Percentiles rank a stretch among this genome's conserved stretches.
phyloP scores from a whole-genome alignment of 78 protist genomes.

The Speleostelium caveatum region DNA sequence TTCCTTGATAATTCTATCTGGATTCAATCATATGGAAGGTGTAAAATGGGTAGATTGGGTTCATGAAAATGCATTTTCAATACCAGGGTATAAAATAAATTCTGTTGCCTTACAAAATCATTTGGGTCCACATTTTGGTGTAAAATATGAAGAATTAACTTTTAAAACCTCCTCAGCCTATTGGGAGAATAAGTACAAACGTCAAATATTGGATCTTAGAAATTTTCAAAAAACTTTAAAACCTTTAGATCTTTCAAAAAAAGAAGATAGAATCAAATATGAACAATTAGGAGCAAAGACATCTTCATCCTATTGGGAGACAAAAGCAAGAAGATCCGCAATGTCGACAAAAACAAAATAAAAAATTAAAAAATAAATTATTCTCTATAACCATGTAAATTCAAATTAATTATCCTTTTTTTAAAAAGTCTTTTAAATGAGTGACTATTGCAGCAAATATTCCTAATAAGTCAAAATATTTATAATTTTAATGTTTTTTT shows the following conservation, averaged over 20 bases:
- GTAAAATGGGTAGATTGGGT: slow-evolving; percentile 1
- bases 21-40: slow-evolving; percentile 35
- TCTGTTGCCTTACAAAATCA: neutral
- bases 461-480: too few relatives aligned
- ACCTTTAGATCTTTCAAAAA: neutral
- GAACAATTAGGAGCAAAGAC: slow-evolving; percentile 29
- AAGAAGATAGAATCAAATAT: neutral
- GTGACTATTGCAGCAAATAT: too few relatives aligned
- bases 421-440: too few relatives aligned
- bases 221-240: neutral
- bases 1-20: slow-evolving; percentile 39
- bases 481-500: too few relatives aligned
- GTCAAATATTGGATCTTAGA: neutral
- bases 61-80: neutral
- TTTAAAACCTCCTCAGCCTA: neutral
- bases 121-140: neutral
- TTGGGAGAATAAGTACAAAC: neutral
- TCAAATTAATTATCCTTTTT: too few relatives aligned
- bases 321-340: slow-evolving; percentile 17
- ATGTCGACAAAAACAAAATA: too few relatives aligned
- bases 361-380: too few relatives aligned
- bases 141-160: neutral
- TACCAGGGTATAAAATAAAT: neutral
- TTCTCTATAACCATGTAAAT: too few relatives aligned
- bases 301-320: slow-evolving; percentile 23